Evolutionary conservation across 306 rosid species (phyloP), one percentile per base, ranked within the genome.

Genomic region (Casuarina glauca): DNA sequence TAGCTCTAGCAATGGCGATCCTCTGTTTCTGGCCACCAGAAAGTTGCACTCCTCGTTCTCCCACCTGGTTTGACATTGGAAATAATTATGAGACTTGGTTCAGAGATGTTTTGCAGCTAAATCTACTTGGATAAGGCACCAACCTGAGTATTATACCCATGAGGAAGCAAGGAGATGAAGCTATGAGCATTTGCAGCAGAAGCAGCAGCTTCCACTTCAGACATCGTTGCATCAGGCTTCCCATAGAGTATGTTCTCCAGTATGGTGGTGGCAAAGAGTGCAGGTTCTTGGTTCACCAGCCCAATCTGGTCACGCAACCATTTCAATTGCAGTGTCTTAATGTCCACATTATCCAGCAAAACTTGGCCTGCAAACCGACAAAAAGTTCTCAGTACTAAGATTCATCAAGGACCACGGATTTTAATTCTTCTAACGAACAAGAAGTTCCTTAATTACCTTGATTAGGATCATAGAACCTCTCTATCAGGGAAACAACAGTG

Each of bases 21-120:
- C 99, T 91, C 85, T 96, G 99, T 45, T 96, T 96, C 74, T 96
- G 98, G 19, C 99, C 99, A 16, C 99, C 99, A 0, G 99, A 96
- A 71, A 96, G 89, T 69, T 96, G 99, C 48, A 93, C 92, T 20
- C 99, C 99, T 78, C 98, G 85, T 83, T 96, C 99, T 43, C 99
- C 99, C 0, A 96, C 99, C 98, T 94, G 80, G 52, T 73, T 61
- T 72, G 55, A 12, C 68, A 75, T 36, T 16, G 0, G 79, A 74
- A 51, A 69, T 67, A 42, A 63, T 5, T 8, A 35, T 41, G 35
- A 66, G 20, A 41, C 48, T 39, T 41, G 71, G 32, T 66, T 66
- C 5, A 42, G n/a, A 17, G 9, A 2, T 15, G 41, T 66, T 42
- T 43, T 17, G 9, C 38, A 66, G 49, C 41, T 39, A 66, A 57